These are phyloP conservation scores for Hypoxylon rubiginosum DNA, from an alignment of 2,329 filamentous ascomycete species.

Conservation along the genomic window DNA sequence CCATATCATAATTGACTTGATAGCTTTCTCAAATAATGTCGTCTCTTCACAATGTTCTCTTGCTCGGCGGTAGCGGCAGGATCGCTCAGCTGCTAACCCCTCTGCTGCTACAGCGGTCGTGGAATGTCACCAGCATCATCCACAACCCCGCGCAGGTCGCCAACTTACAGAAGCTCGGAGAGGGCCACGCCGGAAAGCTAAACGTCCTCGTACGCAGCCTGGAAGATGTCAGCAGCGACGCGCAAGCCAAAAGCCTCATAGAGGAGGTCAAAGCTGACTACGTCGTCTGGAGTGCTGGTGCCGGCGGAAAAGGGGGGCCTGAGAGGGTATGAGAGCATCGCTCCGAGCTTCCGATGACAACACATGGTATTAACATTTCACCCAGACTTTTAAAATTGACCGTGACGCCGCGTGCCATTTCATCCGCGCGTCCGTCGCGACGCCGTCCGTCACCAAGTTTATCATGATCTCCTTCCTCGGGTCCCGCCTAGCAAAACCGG, in stretches of 20 bases:
- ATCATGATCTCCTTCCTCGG: conserved; percentile 74
- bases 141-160: conserved; percentile 76
- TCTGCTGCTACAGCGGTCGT: conserved; percentile 78
- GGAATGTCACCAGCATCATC: conserved; percentile 84
- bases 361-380: conserved; percentile 3
- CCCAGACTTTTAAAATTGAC: conserved; percentile 49
- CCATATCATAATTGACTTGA: neutral
- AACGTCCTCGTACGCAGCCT: conserved; percentile 78
- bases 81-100: conserved; percentile 81
- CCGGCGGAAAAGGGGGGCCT: conserved; percentile 70
- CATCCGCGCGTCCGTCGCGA: conserved; percentile 69
- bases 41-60: conserved; percentile 67
- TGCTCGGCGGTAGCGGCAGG: conserved; percentile 87
- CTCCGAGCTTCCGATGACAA: neutral
- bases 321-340: conserved; percentile 56
- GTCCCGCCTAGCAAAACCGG: conserved; percentile 64
- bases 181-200: conserved; percentile 72
- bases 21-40: conserved; percentile 13
- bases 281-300: conserved; percentile 77
- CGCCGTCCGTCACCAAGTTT: conserved; percentile 70
- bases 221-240: conserved; percentile 75
- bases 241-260: conserved; percentile 73
- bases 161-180: conserved; percentile 72
- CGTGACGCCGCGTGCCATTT: conserved; percentile 74
- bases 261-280: conserved; percentile 73